These are phyloP conservation scores for Hansfordia pulvinata DNA, from an alignment of 2,329 filamentous ascomycete genomes.

Conservation along the genomic window DNA sequence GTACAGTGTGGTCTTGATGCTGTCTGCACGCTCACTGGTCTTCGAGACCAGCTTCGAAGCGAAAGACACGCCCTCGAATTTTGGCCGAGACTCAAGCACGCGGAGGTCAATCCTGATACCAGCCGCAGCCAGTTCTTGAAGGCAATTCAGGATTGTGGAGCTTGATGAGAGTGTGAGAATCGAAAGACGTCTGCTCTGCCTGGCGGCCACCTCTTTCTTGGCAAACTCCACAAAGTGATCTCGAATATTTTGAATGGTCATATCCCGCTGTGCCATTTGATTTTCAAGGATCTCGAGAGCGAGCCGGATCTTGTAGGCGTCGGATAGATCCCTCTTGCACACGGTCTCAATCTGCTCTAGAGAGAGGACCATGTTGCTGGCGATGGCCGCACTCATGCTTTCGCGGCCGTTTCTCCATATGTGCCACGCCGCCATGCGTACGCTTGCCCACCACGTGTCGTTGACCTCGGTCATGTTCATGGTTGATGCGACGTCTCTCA, in stretches of 20 bases:
- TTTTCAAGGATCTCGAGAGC: conserved; percentile 12
- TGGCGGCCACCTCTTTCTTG: no score
- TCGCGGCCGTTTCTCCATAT: conserved; percentile 52
- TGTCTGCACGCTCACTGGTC: conserved; percentile 4
- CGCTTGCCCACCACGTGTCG: conserved; percentile 37
- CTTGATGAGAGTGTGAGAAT: conserved; percentile 50
- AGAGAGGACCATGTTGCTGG: conserved; percentile 30
- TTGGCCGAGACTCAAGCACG: conserved; percentile 52
- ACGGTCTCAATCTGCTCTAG: conserved; percentile 24
- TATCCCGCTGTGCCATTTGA: conserved; percentile 6
- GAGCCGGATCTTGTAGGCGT: conserved; percentile 10
- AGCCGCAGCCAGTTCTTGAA: conserved; percentile 25
- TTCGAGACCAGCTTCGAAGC: conserved; percentile 28
- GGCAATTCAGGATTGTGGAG: conserved; percentile 40
- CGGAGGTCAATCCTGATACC: conserved; percentile 34
- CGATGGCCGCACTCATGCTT: conserved; percentile 50
- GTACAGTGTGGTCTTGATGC: conserved; percentile 32
- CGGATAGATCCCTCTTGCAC: conserved; percentile 9
- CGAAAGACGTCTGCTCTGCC: no score
- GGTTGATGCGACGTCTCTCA: conserved; percentile 29
- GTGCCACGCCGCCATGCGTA: conserved; percentile 47
- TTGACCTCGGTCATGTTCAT: conserved; percentile 14
- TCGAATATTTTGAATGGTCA: conserved; percentile 15
- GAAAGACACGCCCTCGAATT: conserved; percentile 49
- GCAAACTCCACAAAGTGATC: conserved; percentile 21